Evolutionary conservation across 345 rosid genomes (phyloP).

Genomic region (Angophora floribunda): DNA sequence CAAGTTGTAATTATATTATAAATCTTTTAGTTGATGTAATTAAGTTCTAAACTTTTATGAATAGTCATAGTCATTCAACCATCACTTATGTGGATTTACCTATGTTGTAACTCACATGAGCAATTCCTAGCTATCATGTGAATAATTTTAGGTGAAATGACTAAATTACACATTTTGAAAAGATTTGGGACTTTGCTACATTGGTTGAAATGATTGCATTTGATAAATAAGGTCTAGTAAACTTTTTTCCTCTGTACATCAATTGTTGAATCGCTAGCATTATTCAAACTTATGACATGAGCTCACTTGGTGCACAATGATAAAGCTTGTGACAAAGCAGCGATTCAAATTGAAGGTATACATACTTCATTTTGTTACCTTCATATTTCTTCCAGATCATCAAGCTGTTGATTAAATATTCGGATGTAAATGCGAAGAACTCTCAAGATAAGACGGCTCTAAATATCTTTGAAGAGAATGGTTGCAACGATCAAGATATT

Average conservation of each 20-base stretch:
- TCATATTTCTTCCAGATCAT: not conserved
- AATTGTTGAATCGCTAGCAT: not conserved
- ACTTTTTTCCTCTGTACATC: not conserved
- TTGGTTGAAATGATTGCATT: not conserved
- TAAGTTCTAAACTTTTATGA: too few relatives aligned
- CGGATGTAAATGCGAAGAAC: not conserved
- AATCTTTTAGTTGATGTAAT: too few relatives aligned
- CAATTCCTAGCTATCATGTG: not conserved
- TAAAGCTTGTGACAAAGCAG: not conserved
- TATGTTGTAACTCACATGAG: not conserved
- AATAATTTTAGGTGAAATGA: not conserved
- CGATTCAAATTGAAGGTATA: not conserved
- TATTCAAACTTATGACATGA: not conserved
- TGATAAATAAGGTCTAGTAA: not conserved
- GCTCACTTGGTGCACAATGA: not conserved
- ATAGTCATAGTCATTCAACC: too few relatives aligned
- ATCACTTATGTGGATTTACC: not conserved
- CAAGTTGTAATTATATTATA: too few relatives aligned
- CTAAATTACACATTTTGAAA: not conserved
- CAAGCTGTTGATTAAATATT: fast-evolving
- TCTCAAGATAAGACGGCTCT: fast-evolving
- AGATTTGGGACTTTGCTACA: not conserved
- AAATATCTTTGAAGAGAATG: not conserved
- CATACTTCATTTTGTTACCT: not conserved
- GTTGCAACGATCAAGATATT: fast-evolving